phyloP scores from a whole-genome alignment of 805 yeast genomes.

The Candida alai region DNA sequence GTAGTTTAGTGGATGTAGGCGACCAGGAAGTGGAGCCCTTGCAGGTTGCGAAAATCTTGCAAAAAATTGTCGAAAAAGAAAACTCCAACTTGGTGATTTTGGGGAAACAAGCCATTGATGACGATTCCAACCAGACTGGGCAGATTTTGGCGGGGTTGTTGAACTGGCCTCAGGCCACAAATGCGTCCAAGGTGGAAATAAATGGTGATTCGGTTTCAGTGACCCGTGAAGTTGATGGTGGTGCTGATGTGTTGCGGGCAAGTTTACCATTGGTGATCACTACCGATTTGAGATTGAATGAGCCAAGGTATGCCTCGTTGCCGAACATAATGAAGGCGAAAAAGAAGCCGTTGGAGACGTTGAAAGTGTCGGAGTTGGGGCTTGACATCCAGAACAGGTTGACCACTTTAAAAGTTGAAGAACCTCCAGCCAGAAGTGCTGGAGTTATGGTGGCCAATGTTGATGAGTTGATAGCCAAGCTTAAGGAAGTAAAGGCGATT shows the following conservation, averaged over 20 bases:
- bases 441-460: constrained; percentile 79
- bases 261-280: constrained; percentile 82
- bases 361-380: constrained; percentile 63
- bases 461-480: constrained; percentile 74
- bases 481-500: constrained; percentile 73
- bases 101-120: constrained; percentile 97
- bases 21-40: constrained; percentile 79
- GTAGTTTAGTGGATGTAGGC: constrained; percentile 78
- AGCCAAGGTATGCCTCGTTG: constrained; percentile 91
- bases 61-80: constrained; percentile 66
- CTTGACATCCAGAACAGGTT: constrained; percentile 61
- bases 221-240: constrained; percentile 94
- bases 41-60: constrained; percentile 80
- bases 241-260: constrained; percentile 77
- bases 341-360: constrained; percentile 81
- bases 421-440: constrained; percentile 78
- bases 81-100: constrained; percentile 75
- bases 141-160: constrained; percentile 93
- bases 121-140: constrained; percentile 92
- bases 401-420: constrained; percentile 68
- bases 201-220: constrained; percentile 58
- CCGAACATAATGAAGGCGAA: constrained; percentile 98
- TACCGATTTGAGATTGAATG: constrained; percentile 90
- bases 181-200: constrained; percentile 80
- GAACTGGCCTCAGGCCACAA: constrained; percentile 96